phyloP scores from a whole-genome alignment of 2,329 filamentous ascomycete species.

The Aspergillus fumigatiaffinis region DNA sequence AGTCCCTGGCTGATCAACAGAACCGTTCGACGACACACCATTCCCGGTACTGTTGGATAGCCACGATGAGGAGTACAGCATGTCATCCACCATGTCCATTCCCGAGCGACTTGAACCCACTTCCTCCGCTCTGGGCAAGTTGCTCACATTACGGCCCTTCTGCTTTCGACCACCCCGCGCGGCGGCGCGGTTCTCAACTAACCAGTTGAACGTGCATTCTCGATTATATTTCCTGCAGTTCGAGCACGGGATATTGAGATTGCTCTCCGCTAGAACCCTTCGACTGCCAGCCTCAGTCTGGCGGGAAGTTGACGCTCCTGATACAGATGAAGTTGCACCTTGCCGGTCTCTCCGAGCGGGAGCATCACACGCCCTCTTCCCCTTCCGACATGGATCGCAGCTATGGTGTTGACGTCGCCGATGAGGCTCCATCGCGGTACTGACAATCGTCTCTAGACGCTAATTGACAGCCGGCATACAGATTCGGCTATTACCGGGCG shows the following conservation, averaged over 20 bases:
- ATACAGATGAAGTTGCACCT: no score
- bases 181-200: constrained; percentile 25
- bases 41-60: background rate
- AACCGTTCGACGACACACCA: background rate
- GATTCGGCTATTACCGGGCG: background rate
- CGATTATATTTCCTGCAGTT: constrained; percentile 46
- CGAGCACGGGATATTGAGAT: constrained; percentile 28
- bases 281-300: no score
- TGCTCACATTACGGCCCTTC: background rate
- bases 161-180: constrained; percentile 4
- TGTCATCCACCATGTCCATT: background rate
- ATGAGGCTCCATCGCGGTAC: background rate
- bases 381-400: constrained; percentile 46
- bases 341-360: constrained; percentile 8
- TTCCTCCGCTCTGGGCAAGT: background rate
- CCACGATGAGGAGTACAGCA: background rate
- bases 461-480: background rate
- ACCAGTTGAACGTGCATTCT: constrained; percentile 44
- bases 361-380: constrained; percentile 45
- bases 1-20: background rate
- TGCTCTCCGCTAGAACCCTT: constrained; percentile 7
- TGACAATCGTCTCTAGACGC: background rate
- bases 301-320: no score
- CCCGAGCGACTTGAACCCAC: background rate
- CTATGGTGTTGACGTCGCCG: constrained; percentile 31